These are phyloP conservation scores for Yamadazyma nakazawae DNA, from an alignment of 805 yeast species.

Conservation along the genomic window DNA sequence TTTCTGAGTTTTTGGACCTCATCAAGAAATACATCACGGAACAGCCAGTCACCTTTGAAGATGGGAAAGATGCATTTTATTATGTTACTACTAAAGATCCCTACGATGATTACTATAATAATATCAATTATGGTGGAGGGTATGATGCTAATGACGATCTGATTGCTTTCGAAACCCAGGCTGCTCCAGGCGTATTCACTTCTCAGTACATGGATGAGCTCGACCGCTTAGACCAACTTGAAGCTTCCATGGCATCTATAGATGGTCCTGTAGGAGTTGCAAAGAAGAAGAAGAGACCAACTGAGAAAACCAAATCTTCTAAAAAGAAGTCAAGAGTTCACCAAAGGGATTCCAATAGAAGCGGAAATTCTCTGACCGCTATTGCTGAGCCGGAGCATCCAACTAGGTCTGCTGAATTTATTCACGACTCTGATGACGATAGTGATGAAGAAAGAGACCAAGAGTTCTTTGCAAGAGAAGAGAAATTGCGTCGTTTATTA, in stretches of 20 bases:
- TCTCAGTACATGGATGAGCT: conserved; percentile 17
- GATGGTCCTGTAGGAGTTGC: conserved; percentile 22
- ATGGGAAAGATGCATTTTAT: conserved; percentile 34
- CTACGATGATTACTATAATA: conserved; percentile 23
- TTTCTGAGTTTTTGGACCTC: conserved; percentile 33
- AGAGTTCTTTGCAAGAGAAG: conserved; percentile 56
- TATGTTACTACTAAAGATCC: conserved; percentile 26
- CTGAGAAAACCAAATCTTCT: conserved; percentile 4
- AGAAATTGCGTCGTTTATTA: conserved; percentile 41
- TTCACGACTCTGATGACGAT: conserved; percentile 62
- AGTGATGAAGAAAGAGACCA: conserved; percentile 53
- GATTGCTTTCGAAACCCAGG: conserved; percentile 30
- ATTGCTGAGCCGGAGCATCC: conserved; percentile 12
- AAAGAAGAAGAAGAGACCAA: conserved; percentile 19
- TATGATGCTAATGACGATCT: conserved; percentile 26
- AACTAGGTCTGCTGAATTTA: conserved; percentile 50
- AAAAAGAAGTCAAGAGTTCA: conserved; percentile 5
- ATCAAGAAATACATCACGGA: conserved; percentile 40
- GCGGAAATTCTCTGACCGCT: conserved; percentile 11
- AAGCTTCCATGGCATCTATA: conserved; percentile 19
- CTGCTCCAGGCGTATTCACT: conserved; percentile 8
- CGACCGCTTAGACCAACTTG: conserved; percentile 39
- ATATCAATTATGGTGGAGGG: conserved; percentile 21
- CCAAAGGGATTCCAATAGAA: conserved; percentile 11
- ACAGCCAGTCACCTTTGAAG: conserved; percentile 34